Base-by-base conservation (phyloP, 1,284 basidiomycete species). In the Puccinia sorghi region DNA sequence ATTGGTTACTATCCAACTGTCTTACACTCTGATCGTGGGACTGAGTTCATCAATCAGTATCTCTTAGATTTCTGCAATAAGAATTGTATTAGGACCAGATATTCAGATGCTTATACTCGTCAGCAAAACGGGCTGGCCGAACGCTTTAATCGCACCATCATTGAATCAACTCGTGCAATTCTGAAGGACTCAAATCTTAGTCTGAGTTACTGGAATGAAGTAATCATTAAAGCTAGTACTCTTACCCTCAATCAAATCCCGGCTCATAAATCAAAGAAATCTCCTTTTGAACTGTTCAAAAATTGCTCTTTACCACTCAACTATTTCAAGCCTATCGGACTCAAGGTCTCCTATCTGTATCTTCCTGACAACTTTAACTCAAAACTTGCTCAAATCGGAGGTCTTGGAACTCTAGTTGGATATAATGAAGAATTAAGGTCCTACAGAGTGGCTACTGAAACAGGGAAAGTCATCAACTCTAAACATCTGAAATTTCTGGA, bases 111-210 rank as follows among this genome's bases (percentile, higher is more conserved):
- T 2, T 54, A 59, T n/a, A 72, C 70, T 5, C 70, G 52, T 22
- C 70, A 72, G 27, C 70, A 72, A 13, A 72, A 72, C 37, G 48
- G 48, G 15, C 50, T 52, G 3, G 46, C 69, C 8, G 25, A 71
- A 20, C 11, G 69, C 17, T 32, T 22, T 32, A 71, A 71, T n/a
- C 17, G 69, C 2, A 71, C 50, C 5, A 52, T 71, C 32, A 6
- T 56, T 2, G 69, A 56, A 25, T 48, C 46, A 6, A 2, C 39
- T 13, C 20, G 69, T 6, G 15, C 43, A 3, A 8, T 56, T n/a
- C 32, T 71, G 5, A 39, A 32, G n/a, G 39, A 46, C 15, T 46
- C 66, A 32, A 17, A 25, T 8, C 22, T 69, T n/a, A 15, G 25
- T 5, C 3, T 15, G 13, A 1, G 11, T n/a, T 22, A 20, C 6